A percentile compares a stretch with the other conserved stretches of the same genome.
phyloP scores from a whole-genome alignment of 345 rosid genomes.

The Noccaea caerulescens region DNA sequence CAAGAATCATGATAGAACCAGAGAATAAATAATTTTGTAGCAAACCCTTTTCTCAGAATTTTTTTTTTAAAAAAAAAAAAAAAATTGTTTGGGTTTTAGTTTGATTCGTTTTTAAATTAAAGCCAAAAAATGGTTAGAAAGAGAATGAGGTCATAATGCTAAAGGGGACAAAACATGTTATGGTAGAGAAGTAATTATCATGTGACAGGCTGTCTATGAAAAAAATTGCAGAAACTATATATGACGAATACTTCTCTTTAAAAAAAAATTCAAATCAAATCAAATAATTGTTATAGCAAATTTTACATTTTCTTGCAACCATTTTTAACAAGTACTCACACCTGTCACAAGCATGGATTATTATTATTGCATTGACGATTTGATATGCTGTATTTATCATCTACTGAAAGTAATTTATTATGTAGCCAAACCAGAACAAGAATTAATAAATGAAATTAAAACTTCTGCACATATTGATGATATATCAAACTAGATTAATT shows the following conservation, averaged over 20 bases:
- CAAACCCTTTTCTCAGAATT: too few relatives aligned
- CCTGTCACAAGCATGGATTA: conserved; percentile 27
- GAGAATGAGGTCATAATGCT: conserved; percentile 45
- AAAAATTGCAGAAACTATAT: conserved; percentile 47
- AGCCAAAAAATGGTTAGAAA: conserved; percentile 36
- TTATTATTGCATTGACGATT: conserved; percentile 5
- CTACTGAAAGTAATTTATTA: not conserved
- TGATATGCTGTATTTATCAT: conserved; percentile 14
- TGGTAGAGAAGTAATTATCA: conserved; percentile 46
- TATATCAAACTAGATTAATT: not conserved
- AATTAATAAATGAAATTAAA: not conserved
- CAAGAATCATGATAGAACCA: conserved; percentile 3
- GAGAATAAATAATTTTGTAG: not conserved
- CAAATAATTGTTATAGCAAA: not conserved
- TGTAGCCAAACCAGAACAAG: not conserved
- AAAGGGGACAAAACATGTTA: conserved; percentile 51
- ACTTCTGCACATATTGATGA: not conserved
- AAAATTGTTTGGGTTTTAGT: not conserved
- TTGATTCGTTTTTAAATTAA: conserved; percentile 38
- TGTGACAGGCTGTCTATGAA: conserved; percentile 46
- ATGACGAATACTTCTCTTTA: conserved; percentile 40
- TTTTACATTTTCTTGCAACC: conserved; percentile 1
- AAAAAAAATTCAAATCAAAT: not conserved
- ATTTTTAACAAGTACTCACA: conserved; percentile 31
- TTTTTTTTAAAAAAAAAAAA: too few relatives aligned